Conservation (phyloP, 305 asterid species). For the Caryopteris hybrid region DNA sequence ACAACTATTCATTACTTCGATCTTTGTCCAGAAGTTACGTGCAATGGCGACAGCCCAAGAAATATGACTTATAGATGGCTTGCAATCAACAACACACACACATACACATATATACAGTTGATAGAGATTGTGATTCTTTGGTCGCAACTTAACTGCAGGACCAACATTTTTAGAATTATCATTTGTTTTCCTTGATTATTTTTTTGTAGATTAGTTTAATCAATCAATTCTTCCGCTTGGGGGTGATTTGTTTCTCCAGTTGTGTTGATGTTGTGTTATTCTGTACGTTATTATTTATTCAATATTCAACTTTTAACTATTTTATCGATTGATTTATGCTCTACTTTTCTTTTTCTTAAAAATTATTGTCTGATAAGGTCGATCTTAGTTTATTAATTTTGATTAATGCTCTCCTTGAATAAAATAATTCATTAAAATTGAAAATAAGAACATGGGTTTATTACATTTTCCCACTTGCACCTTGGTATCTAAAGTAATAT, state of each 20-base stretch:
- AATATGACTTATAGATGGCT: conserved; percentile 42
- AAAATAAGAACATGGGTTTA: too few relatives aligned
- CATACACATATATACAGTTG: too few relatives aligned
- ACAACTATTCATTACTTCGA: conserved; percentile 38
- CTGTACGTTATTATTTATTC: neutral
- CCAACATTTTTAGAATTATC: neutral
- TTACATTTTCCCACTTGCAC: too few relatives aligned
- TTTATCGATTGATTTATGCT: too few relatives aligned
- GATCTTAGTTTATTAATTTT: too few relatives aligned
- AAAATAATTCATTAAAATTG: too few relatives aligned
- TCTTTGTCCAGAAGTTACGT: conserved; percentile 42
- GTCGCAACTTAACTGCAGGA: conserved; percentile 14
- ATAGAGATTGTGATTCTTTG: conserved; percentile 26
- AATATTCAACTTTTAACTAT: neutral
- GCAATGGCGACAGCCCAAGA: conserved; percentile 60
- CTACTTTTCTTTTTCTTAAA: too few relatives aligned
- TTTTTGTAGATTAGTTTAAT: conserved; percentile 12
- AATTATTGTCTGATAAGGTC: too few relatives aligned
- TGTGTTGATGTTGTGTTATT: conserved; percentile 19
- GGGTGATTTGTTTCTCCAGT: conserved; percentile 12
- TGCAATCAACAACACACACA: too few relatives aligned
- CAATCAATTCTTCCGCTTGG: conserved; percentile 22
- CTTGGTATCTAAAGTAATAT: too few relatives aligned
- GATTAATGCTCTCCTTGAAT: too few relatives aligned
- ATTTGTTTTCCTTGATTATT: neutral